Conservation (phyloP, 208 protist species). For the Wallacemonas sp. region DNA sequence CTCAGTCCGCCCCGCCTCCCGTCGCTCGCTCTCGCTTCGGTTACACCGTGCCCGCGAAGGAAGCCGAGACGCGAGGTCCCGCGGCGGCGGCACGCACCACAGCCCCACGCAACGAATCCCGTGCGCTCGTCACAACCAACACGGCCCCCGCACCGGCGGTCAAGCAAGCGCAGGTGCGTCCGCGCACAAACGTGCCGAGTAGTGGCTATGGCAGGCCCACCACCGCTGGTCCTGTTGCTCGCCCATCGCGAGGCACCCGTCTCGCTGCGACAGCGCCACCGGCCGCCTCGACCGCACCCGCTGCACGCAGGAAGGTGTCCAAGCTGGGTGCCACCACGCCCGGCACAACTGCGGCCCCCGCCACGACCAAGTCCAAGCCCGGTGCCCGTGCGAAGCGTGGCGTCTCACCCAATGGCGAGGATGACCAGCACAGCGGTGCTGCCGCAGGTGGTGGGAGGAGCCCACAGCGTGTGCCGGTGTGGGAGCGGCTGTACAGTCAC, state of each 20-base stretch:
- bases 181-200: not conserved
- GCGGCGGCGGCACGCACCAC: no score
- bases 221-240: not conserved
- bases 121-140: not conserved
- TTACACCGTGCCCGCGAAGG: not conserved
- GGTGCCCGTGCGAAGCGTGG: not conserved
- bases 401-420: not conserved
- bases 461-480: constrained; percentile 26
- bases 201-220: constrained; percentile 3
- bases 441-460: no score
- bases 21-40: constrained; percentile 5
- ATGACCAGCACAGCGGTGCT: not conserved
- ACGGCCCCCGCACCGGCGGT: not conserved
- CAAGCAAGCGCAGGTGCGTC: not conserved
- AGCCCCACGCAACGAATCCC: not conserved
- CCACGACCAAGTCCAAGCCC: constrained; percentile 8
- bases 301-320: not conserved
- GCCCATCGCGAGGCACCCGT: not conserved
- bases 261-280: not conserved
- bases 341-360: not conserved
- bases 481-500: constrained; percentile 44
- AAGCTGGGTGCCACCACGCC: not conserved
- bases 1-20: constrained; percentile 1
- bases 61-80: not conserved
- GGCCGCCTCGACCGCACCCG: not conserved